phyloP scores from a whole-genome alignment of 352 stramenopile species.

The Thalassiosira hispida region DNA sequence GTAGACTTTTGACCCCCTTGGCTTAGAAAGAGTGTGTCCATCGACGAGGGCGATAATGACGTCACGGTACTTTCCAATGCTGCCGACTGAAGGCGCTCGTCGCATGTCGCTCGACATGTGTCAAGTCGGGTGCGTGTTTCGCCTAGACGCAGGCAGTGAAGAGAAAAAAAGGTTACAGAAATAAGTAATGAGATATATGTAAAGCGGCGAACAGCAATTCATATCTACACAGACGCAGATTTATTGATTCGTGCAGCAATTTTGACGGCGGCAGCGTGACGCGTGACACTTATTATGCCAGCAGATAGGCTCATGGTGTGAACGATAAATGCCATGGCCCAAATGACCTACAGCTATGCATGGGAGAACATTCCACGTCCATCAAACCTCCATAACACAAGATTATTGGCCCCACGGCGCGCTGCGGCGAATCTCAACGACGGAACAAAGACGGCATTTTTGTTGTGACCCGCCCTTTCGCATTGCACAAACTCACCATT shows the following conservation, averaged over 20 bases:
- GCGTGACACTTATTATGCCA: no score
- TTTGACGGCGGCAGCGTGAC: no score
- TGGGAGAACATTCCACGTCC: no score
- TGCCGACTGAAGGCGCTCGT: slow-evolving; percentile 41
- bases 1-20: not conserved
- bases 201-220: not conserved
- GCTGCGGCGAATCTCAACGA: not conserved
- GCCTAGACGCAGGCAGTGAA: not conserved
- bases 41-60: slow-evolving; percentile 5
- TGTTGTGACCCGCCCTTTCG: no score
- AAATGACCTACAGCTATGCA: no score
- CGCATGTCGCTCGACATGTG: slow-evolving; percentile 33
- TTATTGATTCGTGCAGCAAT: no score
- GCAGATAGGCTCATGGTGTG: no score
- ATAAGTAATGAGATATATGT: not conserved
- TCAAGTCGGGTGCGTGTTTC: slow-evolving; percentile 3
- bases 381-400: no score
- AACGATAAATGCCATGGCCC: no score
- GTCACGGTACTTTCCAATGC: slow-evolving; percentile 30
- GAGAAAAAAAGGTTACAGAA: not conserved
- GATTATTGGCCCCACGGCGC: no score
- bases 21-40: slow-evolving; percentile 24
- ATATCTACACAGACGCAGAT: no score
- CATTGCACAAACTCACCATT: slow-evolving; percentile 21
- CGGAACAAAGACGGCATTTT: slow-evolving; percentile 32